Base-by-base conservation (phyloP, 495 filamentous ascomycete species). In the Hamigera avellanea region DNA sequence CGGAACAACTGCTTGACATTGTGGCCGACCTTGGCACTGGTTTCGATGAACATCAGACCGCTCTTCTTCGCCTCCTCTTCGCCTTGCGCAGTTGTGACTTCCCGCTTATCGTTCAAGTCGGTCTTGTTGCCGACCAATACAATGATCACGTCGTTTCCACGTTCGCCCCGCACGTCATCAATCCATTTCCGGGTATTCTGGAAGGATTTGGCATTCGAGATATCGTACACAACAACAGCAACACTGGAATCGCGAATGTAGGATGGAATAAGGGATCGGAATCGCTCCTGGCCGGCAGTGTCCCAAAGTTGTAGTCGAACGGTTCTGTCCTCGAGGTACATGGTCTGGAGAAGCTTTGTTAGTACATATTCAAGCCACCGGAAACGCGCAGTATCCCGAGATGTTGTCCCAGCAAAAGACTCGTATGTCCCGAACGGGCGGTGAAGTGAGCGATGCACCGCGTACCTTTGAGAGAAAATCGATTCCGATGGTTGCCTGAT, bases 101-200 rank as follows among this genome's bases (percentile, higher is more conserved):
- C 88, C 16, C 91, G 76, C 70, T 94, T 96, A 54, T 98, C 91
- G 53, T 86, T 89, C 49, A 98, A 64, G 71, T 98, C 91, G 14
- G 91, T 96, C 76, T 98, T 98, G 70, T 98, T 98, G 43, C 91
- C 91, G 23, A 98, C 91, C 13, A 98, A 69, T 37, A 98, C 91
- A 52, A 98, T 95, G 45, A 98, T 98, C 27, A 98, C 91, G 54
- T 98, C 91, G 63, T 91, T 93, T 2, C 91, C 91, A 41, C 91
- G 77, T 67, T 98, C 91, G 23, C 87, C 87, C 27, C 91, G 80
- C 33, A 98, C 91, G 55, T 98, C 91, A 53, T 98, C 91, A 33
- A 98, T 91, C 91, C 91, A 98, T 78, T 98, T 98, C 42, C 85
- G 73, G 17, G 91, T 96, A 61, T 98, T 95, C 53, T 91, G 80